Base-by-base conservation (phyloP, 805 yeast genomes). In the Lipomyces starkeyi region DNA sequence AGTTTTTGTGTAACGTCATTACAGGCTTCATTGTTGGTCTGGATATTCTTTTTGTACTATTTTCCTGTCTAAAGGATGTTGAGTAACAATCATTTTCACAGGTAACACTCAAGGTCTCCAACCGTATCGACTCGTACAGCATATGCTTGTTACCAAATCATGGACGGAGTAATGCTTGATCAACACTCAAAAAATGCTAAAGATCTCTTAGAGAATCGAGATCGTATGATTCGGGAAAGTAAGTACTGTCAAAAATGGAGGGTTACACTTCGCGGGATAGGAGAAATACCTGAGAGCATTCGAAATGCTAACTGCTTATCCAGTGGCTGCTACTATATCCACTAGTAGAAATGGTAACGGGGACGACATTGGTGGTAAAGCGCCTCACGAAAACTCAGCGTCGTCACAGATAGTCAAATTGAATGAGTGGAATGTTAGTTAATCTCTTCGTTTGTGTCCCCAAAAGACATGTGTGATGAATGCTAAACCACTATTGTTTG, bases 201-300 rank as follows among this genome's bases (percentile, higher is more conserved):
- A 29, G 71, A 68, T 32, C 67, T 68, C n/a, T 35, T 63, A 13
- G 71, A 68, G 59, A 68, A 65, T 47, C 62, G 71, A 14, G 69
- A 68, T 53, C 67, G 63, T 8, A 29, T 68, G 64, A 68, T 68
- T 6, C 65, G 67, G 27, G 71, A 68, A 49, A 62, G 71, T 68
- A 60, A 20, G 69, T 66, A 4, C 5, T 53, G 11, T 14, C 56
- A 13, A 25, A 11, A 11, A 20, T 53, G 17, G 56, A 20, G 25
- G 17, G 35, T 22, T 53, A 13, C n/a, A 53, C 54, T 49, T 22
- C 17, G 8, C 34, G 56, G 14, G 17, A 13, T 2, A 11, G 8
- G 22, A 20, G 20, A 20, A n/a, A 49, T 49, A 14, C 7, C 54
- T 9, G 6, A n/a, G 27, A 5, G 6, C 34, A 29, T 13, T 5